Conservation (phyloP, 768 basidiomycete genomes). For the Rhodotorula paludigena region DNA sequence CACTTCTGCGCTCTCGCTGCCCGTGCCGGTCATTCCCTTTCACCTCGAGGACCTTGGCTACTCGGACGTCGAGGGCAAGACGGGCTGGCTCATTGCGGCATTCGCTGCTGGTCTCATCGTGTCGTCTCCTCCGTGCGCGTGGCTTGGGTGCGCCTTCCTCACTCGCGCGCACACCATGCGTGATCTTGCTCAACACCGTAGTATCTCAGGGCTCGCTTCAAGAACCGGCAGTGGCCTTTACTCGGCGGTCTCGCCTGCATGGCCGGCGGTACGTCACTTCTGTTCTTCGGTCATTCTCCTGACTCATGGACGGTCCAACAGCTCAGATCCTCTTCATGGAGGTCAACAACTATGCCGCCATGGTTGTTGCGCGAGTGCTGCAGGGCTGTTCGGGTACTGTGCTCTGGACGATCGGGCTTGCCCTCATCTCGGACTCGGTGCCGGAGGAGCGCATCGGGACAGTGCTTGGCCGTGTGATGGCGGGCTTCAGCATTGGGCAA, state of each 20-base stretch:
- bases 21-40: slow-evolving; percentile 41
- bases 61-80: slow-evolving; percentile 27
- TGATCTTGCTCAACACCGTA: not conserved
- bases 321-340: not conserved
- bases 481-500: slow-evolving; percentile 21
- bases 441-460: slow-evolving; percentile 29
- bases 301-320: not conserved
- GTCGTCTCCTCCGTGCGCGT: slow-evolving; percentile 24
- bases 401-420: slow-evolving; percentile 21
- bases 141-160: too few species aligned
- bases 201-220: slow-evolving; percentile 17
- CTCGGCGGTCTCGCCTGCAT: slow-evolving; percentile 37
- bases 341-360: not conserved
- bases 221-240: slow-evolving; percentile 34
- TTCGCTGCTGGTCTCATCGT: slow-evolving; percentile 40
- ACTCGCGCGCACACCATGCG: too few species aligned
- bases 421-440: slow-evolving; percentile 29
- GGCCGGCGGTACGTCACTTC: slow-evolving; percentile 13
- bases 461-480: slow-evolving; percentile 30
- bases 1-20: slow-evolving; percentile 15
- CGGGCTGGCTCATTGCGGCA: slow-evolving; percentile 40
- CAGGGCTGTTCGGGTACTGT: slow-evolving; percentile 17
- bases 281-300: not conserved
- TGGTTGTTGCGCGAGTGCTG: slow-evolving; percentile 36
- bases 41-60: slow-evolving; percentile 38